Conservation (phyloP, 306 rosid genomes). For the Glycyrrhiza uralensis region DNA sequence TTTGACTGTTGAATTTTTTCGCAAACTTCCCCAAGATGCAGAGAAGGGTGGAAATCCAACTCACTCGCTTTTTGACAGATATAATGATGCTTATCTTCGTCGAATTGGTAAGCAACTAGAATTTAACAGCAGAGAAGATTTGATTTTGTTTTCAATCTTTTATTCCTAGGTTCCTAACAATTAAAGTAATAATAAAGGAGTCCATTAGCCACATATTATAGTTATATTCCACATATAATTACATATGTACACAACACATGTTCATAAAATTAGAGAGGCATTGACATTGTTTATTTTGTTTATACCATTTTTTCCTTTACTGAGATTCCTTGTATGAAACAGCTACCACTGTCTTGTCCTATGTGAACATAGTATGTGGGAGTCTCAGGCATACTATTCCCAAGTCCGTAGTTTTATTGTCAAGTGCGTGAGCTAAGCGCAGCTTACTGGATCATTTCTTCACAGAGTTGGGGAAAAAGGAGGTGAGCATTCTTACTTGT, state of each 20-base stretch:
- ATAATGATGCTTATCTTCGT: constrained; percentile 85
- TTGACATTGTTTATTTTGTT: no score
- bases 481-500: constrained; percentile 41
- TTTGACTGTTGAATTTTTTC: constrained; percentile 88
- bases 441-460: constrained; percentile 89
- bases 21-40: constrained; percentile 94
- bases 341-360: constrained; percentile 83
- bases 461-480: constrained; percentile 77
- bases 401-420: constrained; percentile 84
- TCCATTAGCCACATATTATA: neutral
- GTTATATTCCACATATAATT: neutral
- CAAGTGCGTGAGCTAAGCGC: constrained; percentile 96
- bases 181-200: neutral
- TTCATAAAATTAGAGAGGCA: neutral
- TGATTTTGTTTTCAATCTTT: neutral
- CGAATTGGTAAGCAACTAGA: constrained; percentile 60
- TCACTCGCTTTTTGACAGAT: constrained; percentile 87
- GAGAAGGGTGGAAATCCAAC: constrained; percentile 99
- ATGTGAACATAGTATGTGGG: constrained; percentile 95
- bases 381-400: constrained; percentile 84
- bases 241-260: neutral
- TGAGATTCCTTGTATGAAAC: constrained; percentile 21
- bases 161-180: neutral
- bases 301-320: constrained; percentile 2
- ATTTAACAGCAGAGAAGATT: neutral